These are phyloP conservation scores for Mrakia hoshinonis DNA, from an alignment of 768 basidiomycete genomes.

Conservation along the genomic window DNA sequence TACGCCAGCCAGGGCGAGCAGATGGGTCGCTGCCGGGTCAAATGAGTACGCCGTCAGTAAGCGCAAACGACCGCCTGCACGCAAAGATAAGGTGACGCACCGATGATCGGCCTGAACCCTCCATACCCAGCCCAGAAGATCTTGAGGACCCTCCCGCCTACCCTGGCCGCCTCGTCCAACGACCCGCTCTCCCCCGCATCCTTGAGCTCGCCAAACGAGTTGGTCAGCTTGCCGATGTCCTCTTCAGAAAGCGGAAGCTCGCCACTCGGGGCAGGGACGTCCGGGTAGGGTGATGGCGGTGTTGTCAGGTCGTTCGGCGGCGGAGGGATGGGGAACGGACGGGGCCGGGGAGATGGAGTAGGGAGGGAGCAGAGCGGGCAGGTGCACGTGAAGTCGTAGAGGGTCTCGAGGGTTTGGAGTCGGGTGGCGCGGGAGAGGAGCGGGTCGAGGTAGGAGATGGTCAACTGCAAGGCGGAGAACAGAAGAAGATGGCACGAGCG, in stretches of 20 bases:
- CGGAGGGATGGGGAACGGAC: background rate
- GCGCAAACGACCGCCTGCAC: background rate
- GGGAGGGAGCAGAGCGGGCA: slow-evolving; percentile 14
- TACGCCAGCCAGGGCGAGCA: slow-evolving; percentile 15
- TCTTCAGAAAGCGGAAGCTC: background rate
- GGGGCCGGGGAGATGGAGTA: background rate
- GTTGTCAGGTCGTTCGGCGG: background rate
- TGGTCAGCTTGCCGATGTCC: slow-evolving; percentile 11
- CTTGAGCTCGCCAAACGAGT: slow-evolving; percentile 6
- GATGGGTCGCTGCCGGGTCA: slow-evolving; percentile 11
- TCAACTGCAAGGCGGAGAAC: slow-evolving; percentile 3
- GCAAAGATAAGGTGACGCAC: background rate
- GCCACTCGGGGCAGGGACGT: background rate
- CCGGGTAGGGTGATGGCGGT: background rate
- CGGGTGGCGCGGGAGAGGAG: slow-evolving; percentile 1
- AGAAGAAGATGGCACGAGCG: background rate
- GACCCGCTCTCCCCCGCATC: background rate
- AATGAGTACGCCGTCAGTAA: background rate
- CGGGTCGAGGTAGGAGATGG: slow-evolving; percentile 27
- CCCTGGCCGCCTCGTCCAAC: slow-evolving; percentile 13
- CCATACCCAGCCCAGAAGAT: slow-evolving; percentile 26
- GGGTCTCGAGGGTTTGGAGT: background rate
- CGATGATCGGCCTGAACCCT: slow-evolving; percentile 8
- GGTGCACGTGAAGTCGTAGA: slow-evolving; percentile 18
- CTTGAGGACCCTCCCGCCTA: slow-evolving; percentile 12